A percentile compares a stretch with the other conserved stretches of the same genome.
These are phyloP conservation scores for Lignosus rhinocerotis DNA, from an alignment of 1,284 basidiomycete genomes.

Conservation along the genomic window DNA sequence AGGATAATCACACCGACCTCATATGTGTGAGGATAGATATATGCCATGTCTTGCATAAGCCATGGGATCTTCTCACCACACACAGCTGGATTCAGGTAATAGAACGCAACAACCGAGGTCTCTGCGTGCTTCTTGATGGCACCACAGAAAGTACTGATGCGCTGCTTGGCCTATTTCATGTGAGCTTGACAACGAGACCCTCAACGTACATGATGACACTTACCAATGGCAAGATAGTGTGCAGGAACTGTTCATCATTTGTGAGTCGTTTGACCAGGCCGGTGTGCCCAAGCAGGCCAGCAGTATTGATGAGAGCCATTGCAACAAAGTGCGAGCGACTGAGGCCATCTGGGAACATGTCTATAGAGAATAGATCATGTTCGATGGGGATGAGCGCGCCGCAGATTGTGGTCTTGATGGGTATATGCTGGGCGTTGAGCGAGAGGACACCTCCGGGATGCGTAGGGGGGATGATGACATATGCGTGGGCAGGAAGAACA, in stretches of 20 bases:
- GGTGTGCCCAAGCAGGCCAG: neutral
- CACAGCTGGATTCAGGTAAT: neutral
- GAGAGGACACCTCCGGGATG: too few species aligned
- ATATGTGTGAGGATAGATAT: neutral
- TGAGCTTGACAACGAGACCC: neutral
- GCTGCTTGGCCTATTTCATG: slow-evolving; percentile 3
- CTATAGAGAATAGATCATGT: too few species aligned
- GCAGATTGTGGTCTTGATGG: too few species aligned
- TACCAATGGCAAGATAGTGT: neutral
- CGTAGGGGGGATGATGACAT: too few species aligned
- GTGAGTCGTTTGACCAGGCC: neutral
- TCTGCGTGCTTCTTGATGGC: slow-evolving; percentile 6
- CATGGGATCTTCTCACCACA: neutral
- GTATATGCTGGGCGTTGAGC: too few species aligned
- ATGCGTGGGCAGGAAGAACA: too few species aligned
- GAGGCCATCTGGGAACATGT: too few species aligned
- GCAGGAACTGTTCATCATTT: neutral
- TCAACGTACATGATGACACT: neutral
- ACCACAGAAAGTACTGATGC: slow-evolving; percentile 6
- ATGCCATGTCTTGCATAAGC: neutral
- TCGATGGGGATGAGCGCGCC: too few species aligned
- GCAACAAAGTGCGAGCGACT: too few species aligned
- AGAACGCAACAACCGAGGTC: neutral
- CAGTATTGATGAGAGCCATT: too few species aligned
- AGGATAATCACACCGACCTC: too few species aligned